Evolutionary conservation across 768 basidiomycete genomes (phyloP), one percentile per base, ranked within the genome.

Genomic region (Stropharia rugosoannulata): DNA sequence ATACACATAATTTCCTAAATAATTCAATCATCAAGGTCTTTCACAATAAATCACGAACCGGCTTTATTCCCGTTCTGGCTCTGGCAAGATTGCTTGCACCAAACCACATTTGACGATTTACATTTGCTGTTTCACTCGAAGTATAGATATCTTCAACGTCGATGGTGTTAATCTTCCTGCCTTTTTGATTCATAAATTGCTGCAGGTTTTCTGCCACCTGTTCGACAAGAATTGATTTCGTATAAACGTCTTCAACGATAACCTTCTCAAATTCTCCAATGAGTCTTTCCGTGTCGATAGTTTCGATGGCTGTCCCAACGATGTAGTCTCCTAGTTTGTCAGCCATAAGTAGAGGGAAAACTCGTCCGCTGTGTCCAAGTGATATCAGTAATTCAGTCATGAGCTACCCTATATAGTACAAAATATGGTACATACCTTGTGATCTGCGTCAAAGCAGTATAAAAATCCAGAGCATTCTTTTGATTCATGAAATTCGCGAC

Each of bases 301-400:
- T 69, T 55, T 70, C 69, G n/a, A 70, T 29, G 1, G 66, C 66
- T 18, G 63, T 66, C 5, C 66, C 69, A 27, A 68, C 60, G 49
- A 70, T 70, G 46, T 67, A 68, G 48, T 68, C 65, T 15, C 68
- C 67, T 2, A 71, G 60, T 36, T 64, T 67, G 44, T 65, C 63
- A 22, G 67, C 64, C 60, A 67, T 66, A 38, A 66, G 51, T 29
- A 71, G 62, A 1, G 68, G 67, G 52, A 71, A 65, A 42, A 71
- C 63, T 6, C 59, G 56, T 38, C 69, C 68, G 38, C 66, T 68
- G 37, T 29, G 25, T 13, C 8, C 27, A 45, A 6, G 13, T 19
- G 16, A 8, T 7, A 16, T 8, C 19, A 12, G 12, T 12, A 18
- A 27, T n/a, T 32, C 2, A 46, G 1, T 4, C 22, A 22, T 22